These are phyloP conservation scores for Eimeria sp. DNA, from an alignment of 169 alveolate genomes.

Conservation along the genomic window DNA sequence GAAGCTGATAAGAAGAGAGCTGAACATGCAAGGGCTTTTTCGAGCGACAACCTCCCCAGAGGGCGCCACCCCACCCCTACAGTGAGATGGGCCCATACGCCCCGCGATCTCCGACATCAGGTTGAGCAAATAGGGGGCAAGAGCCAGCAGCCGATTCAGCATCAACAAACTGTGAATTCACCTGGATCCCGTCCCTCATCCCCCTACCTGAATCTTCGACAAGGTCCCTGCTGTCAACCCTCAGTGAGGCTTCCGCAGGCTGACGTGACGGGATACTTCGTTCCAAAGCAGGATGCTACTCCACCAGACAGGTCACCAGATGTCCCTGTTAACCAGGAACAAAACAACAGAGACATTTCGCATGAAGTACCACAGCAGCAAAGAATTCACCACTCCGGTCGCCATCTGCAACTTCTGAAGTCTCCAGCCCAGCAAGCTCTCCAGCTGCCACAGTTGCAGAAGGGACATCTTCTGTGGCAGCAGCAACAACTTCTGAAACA, in stretches of 20 bases:
- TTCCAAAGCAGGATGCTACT: neutral
- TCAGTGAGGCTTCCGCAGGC: neutral
- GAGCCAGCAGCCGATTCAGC: neutral
- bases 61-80: neutral
- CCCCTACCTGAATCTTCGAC: slow-evolving; percentile 16
- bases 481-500: slow-evolving; percentile 65
- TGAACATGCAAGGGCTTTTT: neutral
- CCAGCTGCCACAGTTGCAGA: slow-evolving; percentile 30
- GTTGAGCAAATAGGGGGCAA: neutral
- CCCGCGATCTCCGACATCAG: neutral
- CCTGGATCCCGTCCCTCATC: slow-evolving; percentile 36
- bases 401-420: neutral
- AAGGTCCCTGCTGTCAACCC: neutral
- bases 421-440: neutral
- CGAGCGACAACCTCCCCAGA: neutral
- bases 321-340: neutral
- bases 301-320: neutral
- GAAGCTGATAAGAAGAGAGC: neutral
- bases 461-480: slow-evolving; percentile 63
- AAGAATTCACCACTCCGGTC: neutral
- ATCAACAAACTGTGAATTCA: neutral
- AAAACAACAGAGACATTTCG: neutral
- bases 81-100: slow-evolving; percentile 35
- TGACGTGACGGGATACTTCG: neutral
- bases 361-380: slow-evolving; percentile 3